Evolutionary conservation across 306 rosid genomes (phyloP).

Genomic region (Vigna mungo): DNA sequence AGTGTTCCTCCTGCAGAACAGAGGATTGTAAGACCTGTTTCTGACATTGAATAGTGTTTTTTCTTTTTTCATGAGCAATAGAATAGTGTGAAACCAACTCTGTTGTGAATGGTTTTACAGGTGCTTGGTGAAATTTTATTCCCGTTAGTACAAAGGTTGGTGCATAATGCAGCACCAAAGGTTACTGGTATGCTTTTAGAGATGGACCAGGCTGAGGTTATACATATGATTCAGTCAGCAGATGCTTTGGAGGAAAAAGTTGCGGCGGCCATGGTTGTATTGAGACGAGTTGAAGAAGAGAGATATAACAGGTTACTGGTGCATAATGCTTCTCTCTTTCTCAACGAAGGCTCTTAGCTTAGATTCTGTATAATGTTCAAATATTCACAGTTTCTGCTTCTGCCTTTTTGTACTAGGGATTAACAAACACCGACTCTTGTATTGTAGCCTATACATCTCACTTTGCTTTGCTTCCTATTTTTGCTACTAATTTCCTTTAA

Average conservation of each 20-base stretch:
- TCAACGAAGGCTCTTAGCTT: constrained; percentile 52
- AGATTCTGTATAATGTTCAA: constrained; percentile 7
- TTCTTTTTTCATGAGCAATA: neutral
- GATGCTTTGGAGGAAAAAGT: constrained; percentile 61
- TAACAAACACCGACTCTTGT: constrained; percentile 16
- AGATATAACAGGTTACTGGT: constrained; percentile 48
- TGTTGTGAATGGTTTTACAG: constrained; percentile 42
- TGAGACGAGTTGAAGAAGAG: constrained; percentile 53
- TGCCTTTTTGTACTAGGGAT: constrained; percentile 16
- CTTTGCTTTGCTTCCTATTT: neutral
- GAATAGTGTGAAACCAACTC: neutral
- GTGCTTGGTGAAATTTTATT: constrained; percentile 66
- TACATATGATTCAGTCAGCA: constrained; percentile 65
- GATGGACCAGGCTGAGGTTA: constrained; percentile 73
- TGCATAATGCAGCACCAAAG: constrained; percentile 57
- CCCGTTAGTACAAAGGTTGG: constrained; percentile 63
- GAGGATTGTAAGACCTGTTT: constrained; percentile 52
- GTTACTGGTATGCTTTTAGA: constrained; percentile 74
- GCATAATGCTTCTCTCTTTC: constrained; percentile 54
- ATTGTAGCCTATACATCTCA: neutral
- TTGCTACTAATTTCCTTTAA: neutral
- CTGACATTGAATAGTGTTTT: neutral
- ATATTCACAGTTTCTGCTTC: constrained; percentile 22
- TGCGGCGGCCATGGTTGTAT: constrained; percentile 58
- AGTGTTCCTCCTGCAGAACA: constrained; percentile 57